Base-by-base conservation (phyloP, 2,329 filamentous ascomycete species). In the Onygenales sp. region DNA sequence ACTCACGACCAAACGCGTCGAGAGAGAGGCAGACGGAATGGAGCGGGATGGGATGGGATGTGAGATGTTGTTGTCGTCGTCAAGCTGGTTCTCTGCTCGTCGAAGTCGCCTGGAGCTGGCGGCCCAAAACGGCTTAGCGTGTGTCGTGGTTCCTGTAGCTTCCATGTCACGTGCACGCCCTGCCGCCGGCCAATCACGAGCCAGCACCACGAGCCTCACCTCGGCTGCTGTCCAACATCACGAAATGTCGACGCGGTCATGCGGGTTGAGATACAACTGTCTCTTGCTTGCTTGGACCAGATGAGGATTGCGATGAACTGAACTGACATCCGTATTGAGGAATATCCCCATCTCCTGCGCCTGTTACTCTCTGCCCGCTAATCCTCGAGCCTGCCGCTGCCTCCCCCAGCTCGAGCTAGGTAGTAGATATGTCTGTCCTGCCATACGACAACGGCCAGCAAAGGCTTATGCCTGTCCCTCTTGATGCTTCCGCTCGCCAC, bases 401-500 rank as follows among this genome's bases (percentile, higher is more conserved):
- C 2, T 41, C 17, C 32, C 7, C 27, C 7, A 11, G 33, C 27
- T 46, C 46, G 36, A 49, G 36, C 1, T 39, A n/a, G 14, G 17
- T 8, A 14, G 32, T 35, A 41, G 13, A 49, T 49, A 36, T 49
- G 36, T 14, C 36, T 5, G 35, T 49, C 17, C 13, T 49, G 9
- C 47, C 47, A 13, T 42, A 49, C 47, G 36, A 41, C 31, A 42
- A n/a, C 32, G 21, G 46, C 49, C 42, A 44, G 13, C 42, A 46
- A 31, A 45, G 38, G 41, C 50, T 67, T 43, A 53, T 60, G 7
- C 57, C 67, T 7, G 54, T 69, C 33, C 68, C 69, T n/a, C 51
- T 63, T 36, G 59, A 62, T 49, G 54, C 61, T 49, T 63, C 67
- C 35, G 52, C 58, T 14, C 59, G 65, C 52, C 64, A 69, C 43